phyloP scores from a whole-genome alignment of 2,329 filamentous ascomycete genomes.

The Colletotrichum liriopes region DNA sequence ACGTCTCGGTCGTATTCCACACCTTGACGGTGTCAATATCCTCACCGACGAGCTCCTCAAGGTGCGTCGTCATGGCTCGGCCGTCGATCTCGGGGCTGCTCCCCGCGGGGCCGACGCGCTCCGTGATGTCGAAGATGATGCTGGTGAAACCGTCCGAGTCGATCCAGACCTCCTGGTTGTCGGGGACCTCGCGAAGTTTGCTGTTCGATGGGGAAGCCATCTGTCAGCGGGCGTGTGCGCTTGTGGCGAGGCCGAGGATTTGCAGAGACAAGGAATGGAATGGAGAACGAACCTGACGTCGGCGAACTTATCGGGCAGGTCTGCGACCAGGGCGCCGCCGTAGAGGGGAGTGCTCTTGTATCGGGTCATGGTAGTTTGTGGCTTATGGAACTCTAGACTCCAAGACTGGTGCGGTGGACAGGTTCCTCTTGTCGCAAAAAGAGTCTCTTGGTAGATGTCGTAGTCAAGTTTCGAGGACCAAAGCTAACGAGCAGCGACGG shows the following conservation, averaged over 20 bases:
- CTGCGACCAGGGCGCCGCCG: slow-evolving; percentile 79
- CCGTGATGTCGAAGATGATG: slow-evolving; percentile 91
- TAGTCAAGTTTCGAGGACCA: not conserved
- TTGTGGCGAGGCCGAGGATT: not conserved
- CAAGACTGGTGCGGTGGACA: not conserved
- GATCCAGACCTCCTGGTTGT: slow-evolving; percentile 94
- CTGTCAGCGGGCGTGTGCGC: slow-evolving; percentile 1
- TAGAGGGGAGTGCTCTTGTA: slow-evolving; percentile 76
- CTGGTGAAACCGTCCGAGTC: slow-evolving; percentile 87
- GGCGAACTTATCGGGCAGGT: slow-evolving; percentile 77
- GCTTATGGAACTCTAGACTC: not conserved
- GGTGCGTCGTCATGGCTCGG: slow-evolving; percentile 77
- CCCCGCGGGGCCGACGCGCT: slow-evolving; percentile 77
- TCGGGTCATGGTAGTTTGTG: slow-evolving; percentile 59
- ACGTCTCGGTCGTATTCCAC: slow-evolving; percentile 75
- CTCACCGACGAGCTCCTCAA: slow-evolving; percentile 78
- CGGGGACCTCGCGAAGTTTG: slow-evolving; percentile 81
- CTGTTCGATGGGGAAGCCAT: slow-evolving; percentile 57
- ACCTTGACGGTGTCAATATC: slow-evolving; percentile 76
- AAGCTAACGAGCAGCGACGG: not conserved
- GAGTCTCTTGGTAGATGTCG: not conserved
- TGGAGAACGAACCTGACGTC: slow-evolving; percentile 76
- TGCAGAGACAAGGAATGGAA: not conserved
- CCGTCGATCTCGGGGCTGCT: slow-evolving; percentile 75
- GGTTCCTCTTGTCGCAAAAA: not conserved